Evolutionary conservation across 2,329 filamentous ascomycete species (phyloP).

Genomic region (Alternaria viburni): DNA sequence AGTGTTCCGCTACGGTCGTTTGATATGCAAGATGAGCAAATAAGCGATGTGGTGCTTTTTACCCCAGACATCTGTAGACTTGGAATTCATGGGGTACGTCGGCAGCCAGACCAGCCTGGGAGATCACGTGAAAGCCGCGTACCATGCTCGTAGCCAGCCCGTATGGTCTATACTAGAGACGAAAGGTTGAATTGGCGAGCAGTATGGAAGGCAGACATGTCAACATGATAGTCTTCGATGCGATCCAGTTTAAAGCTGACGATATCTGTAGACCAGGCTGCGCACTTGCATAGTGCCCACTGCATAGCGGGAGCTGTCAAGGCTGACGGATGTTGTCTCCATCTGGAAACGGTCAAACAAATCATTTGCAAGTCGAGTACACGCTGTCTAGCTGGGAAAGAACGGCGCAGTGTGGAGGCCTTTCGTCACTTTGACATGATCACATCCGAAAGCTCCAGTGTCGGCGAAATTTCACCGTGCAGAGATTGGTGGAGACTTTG

Average conservation of each 20-base stretch:
- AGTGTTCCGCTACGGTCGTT: conserved; percentile 4
- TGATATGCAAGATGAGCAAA: conserved; percentile 1
- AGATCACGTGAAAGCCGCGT: not conserved
- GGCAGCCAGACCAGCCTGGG: not conserved
- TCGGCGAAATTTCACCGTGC: not conserved
- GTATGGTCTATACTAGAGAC: not conserved
- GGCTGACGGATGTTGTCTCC: not conserved
- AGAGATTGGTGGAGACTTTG: not conserved
- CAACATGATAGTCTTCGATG: not conserved
- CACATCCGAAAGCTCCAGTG: not conserved
- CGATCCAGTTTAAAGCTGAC: not conserved
- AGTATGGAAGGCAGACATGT: not conserved
- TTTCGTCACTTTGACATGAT: not conserved
- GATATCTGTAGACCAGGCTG: not conserved
- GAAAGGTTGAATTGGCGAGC: not conserved
- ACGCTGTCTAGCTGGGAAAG: not conserved
- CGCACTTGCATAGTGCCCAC: not conserved
- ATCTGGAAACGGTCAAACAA: not conserved
- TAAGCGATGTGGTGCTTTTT: not conserved
- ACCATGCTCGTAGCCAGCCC: not conserved
- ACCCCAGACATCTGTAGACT: conserved; percentile 4
- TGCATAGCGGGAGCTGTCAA: not conserved
- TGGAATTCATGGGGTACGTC: not conserved
- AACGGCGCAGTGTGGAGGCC: not conserved
- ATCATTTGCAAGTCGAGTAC: not conserved